phyloP scores from a whole-genome alignment of 345 rosid species.

The Rhodamnia argentea region DNA sequence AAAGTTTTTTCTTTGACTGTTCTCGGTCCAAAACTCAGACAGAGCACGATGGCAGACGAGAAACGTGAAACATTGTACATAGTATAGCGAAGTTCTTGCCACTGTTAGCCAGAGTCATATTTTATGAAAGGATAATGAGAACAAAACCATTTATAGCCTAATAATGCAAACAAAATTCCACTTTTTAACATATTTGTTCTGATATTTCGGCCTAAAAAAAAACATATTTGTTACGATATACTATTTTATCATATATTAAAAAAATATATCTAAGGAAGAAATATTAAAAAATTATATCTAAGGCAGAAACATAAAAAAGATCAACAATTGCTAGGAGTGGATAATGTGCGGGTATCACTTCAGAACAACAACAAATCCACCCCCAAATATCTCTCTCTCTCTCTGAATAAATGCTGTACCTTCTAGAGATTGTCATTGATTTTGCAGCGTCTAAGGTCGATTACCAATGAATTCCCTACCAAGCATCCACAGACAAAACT shows the following conservation, averaged over 20 bases:
- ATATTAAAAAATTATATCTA: not conserved
- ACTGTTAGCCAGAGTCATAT: not conserved
- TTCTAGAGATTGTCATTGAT: not conserved
- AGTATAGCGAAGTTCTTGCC: not conserved
- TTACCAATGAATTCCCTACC: not conserved
- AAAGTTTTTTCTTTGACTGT: not conserved
- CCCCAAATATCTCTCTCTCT: not conserved
- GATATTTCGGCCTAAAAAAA: too few relatives aligned
- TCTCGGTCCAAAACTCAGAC: not conserved
- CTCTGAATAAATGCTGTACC: not conserved
- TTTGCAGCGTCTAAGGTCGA: not conserved
- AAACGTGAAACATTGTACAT: not conserved
- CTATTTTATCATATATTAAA: not conserved
- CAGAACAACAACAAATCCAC: too few relatives aligned
- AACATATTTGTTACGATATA: not conserved
- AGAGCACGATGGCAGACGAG: not conserved
- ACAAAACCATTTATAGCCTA: not conserved
- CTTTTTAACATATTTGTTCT: not conserved
- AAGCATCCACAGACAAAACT: not conserved
- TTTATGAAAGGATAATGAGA: not conserved
- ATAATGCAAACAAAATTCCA: not conserved
- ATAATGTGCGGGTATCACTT: too few relatives aligned
- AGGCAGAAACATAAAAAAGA: not conserved
- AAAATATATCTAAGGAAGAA: too few relatives aligned
- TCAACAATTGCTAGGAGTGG: too few relatives aligned